Conservation (phyloP, 805 yeast genomes). For the Candida anglica region DNA sequence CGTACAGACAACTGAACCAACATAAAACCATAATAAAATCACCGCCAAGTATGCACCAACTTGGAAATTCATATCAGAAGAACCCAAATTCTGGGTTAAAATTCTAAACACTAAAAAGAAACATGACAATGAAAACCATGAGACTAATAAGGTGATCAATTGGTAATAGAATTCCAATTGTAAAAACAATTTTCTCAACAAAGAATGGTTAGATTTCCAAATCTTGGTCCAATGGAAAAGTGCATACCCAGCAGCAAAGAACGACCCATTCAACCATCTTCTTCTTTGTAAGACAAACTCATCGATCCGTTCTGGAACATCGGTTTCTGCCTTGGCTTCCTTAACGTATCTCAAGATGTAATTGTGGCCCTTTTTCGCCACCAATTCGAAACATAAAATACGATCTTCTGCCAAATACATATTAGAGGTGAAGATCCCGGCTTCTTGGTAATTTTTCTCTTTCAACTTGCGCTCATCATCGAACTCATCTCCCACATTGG, state of each 20-base stretch:
- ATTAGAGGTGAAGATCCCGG: conserved; percentile 86
- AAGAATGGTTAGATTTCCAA: conserved; percentile 85
- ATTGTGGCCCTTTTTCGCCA: conserved; percentile 70
- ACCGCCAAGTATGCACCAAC: conserved; percentile 78
- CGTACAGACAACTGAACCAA: conserved; percentile 75
- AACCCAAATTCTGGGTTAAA: conserved; percentile 74
- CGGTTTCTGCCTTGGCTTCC: conserved; percentile 88
- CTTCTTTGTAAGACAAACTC: conserved; percentile 95
- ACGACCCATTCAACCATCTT: conserved; percentile 97
- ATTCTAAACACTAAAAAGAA: conserved; percentile 89
- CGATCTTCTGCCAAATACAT: conserved; percentile 98
- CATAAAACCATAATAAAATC: conserved; percentile 79
- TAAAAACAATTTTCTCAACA: conserved; percentile 71
- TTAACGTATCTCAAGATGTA: conserved; percentile 86
- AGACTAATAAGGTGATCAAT: conserved; percentile 64
- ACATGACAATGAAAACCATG: conserved; percentile 91
- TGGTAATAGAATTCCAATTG: conserved; percentile 89
- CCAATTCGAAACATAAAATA: conserved; percentile 89
- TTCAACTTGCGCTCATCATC: conserved; percentile 38
- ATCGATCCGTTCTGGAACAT: conserved; percentile 92
- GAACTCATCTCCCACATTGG: conserved; percentile 27
- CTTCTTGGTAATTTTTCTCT: conserved; percentile 34
- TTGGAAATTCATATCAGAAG: conserved; percentile 53
- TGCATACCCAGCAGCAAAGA: conserved; percentile 92
- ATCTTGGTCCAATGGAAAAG: conserved; percentile 81